Evolutionary conservation across 2,329 filamentous ascomycete genomes (phyloP), one percentile per base, ranked within the genome.

Genomic region (Calonectria pteridis): DNA sequence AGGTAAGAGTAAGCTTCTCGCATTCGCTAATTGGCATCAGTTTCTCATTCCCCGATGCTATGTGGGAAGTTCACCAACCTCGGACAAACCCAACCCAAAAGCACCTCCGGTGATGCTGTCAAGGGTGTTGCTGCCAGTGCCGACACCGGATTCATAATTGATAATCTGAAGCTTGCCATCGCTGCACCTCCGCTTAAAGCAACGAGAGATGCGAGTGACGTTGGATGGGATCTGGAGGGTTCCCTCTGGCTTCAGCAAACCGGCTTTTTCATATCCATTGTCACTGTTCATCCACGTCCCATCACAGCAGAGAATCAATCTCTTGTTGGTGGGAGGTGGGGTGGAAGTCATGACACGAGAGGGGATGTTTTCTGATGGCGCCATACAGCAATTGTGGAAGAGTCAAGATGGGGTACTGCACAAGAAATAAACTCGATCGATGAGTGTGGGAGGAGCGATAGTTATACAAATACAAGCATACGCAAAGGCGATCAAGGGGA

Each of bases 1-100:
- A 93, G 84, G 78, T 92, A 93, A 6, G 88, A 86, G 78, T 93
- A 93, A 1, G 90, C 89, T 80, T 92, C 91, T 16, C 90, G 88
- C 67, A 93, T 88, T 71, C 85, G 82, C 84, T 93, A 77, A 28
- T 9, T 43, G 59, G 6, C 50, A 78, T 49, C n/a, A 59, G 53
- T 31, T 66, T 51, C 40, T 62, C 10, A 26, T n/a, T 23, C 9
- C 33, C 18, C 6, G 28, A 14, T 26, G 16, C n/a, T 31, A 40
- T 10, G 13, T 23, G 26, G 11, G n/a, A 31, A 35, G n/a, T 35
- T 31, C 13, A 73, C 84, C 67, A 72, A 88, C 88, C 83, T 91
- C 89, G 31, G 87, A 84, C 51, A 92, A 87, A 1, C 90, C 89
- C 20, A 86, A 81, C 3, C 90, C 89, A 77, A 91, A 90, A 3